Conservation (phyloP, 768 basidiomycete species). For the Pulveroboletus ravenelii region DNA sequence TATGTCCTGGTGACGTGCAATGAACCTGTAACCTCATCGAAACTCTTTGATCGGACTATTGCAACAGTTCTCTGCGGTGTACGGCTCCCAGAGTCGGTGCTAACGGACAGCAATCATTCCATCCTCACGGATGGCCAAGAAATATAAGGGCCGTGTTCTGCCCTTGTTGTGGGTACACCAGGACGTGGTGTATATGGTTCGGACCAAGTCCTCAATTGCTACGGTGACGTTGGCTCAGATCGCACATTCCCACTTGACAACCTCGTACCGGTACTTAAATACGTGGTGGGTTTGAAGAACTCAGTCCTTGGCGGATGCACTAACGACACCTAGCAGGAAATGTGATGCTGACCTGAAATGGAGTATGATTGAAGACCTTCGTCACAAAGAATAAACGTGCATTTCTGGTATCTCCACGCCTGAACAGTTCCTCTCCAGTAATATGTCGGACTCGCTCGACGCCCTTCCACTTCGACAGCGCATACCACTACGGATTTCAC, state of each 20-base stretch:
- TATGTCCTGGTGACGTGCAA: neutral
- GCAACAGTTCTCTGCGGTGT: neutral
- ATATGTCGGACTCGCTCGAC: slow-evolving; percentile 9
- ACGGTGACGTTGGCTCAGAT: neutral
- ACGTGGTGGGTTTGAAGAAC: neutral
- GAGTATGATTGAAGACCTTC: neutral
- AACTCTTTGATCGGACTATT: neutral
- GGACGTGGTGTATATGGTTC: neutral
- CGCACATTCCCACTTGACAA: neutral
- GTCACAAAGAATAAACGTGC: slow-evolving; percentile 10
- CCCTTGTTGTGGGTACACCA: neutral
- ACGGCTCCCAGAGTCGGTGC: neutral
- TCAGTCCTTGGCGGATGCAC: neutral
- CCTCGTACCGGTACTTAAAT: neutral
- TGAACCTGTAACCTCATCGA: neutral
- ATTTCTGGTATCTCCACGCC: neutral
- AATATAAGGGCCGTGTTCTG: neutral
- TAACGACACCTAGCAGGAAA: slow-evolving; percentile 9
- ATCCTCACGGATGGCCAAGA: neutral
- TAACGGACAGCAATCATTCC: neutral
- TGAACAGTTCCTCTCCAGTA: neutral
- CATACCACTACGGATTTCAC: slow-evolving; percentile 24
- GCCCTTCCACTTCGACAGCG: slow-evolving; percentile 7
- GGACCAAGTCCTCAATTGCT: neutral
- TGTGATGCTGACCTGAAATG: neutral